Conservation (phyloP, 2,329 filamentous ascomycete species). For the Aspergillus fijiensis region DNA sequence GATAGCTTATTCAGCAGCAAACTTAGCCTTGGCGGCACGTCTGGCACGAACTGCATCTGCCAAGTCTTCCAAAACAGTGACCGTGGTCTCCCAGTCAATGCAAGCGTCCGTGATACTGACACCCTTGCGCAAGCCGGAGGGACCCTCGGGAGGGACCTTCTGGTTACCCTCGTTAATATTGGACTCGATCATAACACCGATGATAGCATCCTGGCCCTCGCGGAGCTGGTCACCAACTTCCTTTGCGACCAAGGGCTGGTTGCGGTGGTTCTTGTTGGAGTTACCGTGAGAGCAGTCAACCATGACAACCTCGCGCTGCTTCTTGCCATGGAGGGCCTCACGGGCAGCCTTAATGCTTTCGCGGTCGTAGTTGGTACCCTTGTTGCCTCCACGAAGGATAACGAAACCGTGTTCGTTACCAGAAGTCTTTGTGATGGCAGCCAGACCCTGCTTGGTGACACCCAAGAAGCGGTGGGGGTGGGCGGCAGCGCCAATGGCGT, state of each 20-base stretch:
- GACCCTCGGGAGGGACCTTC: constrained; percentile 83
- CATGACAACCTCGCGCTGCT: constrained; percentile 88
- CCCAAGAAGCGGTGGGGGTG: constrained; percentile 89
- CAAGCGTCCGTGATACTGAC: constrained; percentile 96
- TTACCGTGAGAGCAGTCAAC: constrained; percentile 98
- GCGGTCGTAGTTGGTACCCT: constrained; percentile 90
- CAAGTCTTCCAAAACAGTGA: constrained; percentile 77
- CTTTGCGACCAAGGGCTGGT: constrained; percentile 91
- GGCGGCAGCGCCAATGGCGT: constrained; percentile 77
- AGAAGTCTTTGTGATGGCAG: constrained; percentile 87
- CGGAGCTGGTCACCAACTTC: constrained; percentile 80
- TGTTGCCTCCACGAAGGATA: constrained; percentile 86
- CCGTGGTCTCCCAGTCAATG: constrained; percentile 87
- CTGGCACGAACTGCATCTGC: constrained; percentile 79
- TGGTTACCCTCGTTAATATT: constrained; percentile 91
- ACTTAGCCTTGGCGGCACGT: constrained; percentile 51
- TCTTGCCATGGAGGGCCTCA: constrained; percentile 76
- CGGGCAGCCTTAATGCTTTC: constrained; percentile 77
- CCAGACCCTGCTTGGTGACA: constrained; percentile 95
- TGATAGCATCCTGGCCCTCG: constrained; percentile 80
- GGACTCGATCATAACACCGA: constrained; percentile 98
- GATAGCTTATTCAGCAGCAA: constrained; percentile 22
- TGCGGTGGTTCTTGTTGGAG: constrained; percentile 95
- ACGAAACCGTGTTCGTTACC: constrained; percentile 98
- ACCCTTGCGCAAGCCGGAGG: constrained; percentile 75